phyloP scores from a whole-genome alignment of 257 asterid species.

The Avicennia marina region DNA sequence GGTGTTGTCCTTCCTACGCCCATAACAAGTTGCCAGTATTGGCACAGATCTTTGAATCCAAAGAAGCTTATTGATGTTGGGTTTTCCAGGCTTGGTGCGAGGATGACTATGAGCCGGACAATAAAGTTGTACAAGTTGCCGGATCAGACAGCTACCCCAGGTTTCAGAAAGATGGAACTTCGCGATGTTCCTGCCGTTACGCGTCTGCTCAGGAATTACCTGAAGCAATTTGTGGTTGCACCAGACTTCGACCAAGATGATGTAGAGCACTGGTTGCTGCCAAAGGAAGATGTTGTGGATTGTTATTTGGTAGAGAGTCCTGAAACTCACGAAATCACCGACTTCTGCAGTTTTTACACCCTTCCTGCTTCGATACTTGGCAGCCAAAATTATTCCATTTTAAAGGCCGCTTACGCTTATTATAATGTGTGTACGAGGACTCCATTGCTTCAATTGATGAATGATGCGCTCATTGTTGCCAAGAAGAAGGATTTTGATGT shows the following conservation, averaged over 20 bases:
- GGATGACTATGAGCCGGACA: constrained; percentile 88
- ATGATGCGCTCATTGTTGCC: constrained; percentile 69
- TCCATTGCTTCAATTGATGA: constrained; percentile 75
- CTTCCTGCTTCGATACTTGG: constrained; percentile 81
- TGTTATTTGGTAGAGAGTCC: constrained; percentile 73
- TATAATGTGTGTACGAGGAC: constrained; percentile 63
- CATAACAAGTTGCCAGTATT: constrained; percentile 50
- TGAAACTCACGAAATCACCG: constrained; percentile 68
- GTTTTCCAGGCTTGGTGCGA: constrained; percentile 69
- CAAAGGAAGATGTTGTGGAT: constrained; percentile 64
- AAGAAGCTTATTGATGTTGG: constrained; percentile 80
- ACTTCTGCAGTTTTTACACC: constrained; percentile 72
- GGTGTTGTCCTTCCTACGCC: constrained; percentile 83
- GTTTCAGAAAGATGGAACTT: constrained; percentile 70
- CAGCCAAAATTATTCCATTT: constrained; percentile 47
- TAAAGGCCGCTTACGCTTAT: constrained; percentile 71
- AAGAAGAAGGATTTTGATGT: constrained; percentile 74
- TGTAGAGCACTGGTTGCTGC: constrained; percentile 76
- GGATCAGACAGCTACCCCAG: constrained; percentile 51
- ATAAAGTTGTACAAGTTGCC: constrained; percentile 69
- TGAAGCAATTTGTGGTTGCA: constrained; percentile 54
- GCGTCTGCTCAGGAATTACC: constrained; percentile 60
- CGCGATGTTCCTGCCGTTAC: constrained; percentile 75
- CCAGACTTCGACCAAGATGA: constrained; percentile 68
- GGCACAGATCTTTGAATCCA: constrained; percentile 74